These are phyloP conservation scores for Candida xiaguanensis DNA, from an alignment of 805 yeast species.

Conservation along the genomic window DNA sequence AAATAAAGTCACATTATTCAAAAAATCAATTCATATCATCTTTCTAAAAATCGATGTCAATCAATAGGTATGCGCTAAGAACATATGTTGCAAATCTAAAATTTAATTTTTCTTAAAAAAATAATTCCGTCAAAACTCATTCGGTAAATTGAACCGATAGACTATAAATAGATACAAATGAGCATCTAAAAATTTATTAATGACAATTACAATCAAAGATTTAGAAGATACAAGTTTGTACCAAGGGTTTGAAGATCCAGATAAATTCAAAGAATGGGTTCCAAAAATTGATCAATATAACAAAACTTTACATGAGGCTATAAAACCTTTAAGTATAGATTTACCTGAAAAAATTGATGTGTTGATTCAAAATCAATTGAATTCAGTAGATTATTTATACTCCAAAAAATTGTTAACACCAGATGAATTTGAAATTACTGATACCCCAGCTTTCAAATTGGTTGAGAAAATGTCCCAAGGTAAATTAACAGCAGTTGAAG, in stretches of 20 bases:
- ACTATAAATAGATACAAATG: not conserved
- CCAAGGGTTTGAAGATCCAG: slow-evolving; percentile 36
- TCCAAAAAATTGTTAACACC: slow-evolving; percentile 30
- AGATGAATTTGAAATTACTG: slow-evolving; percentile 36
- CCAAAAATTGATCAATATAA: slow-evolving; percentile 45
- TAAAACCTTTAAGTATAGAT: slow-evolving; percentile 27
- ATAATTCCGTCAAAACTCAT: too few relatives aligned
- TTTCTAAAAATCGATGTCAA: too few relatives aligned
- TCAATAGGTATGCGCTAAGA: too few relatives aligned
- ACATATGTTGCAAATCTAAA: too few relatives aligned
- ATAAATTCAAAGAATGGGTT: slow-evolving; percentile 39
- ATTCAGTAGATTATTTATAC: slow-evolving; percentile 33
- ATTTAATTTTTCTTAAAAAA: too few relatives aligned
- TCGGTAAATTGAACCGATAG: not conserved
- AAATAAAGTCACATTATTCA: too few relatives aligned
- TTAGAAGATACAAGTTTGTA: not conserved
- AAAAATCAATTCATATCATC: too few relatives aligned
- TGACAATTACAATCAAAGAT: not conserved
- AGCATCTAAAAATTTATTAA: not conserved
- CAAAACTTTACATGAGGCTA: slow-evolving; percentile 23
- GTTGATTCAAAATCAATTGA: slow-evolving; percentile 31
- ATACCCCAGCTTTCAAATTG: slow-evolving; percentile 26
- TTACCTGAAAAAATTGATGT: slow-evolving; percentile 31
- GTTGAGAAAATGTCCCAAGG: slow-evolving; percentile 29
- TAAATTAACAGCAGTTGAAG: slow-evolving; percentile 32